phyloP scores from a whole-genome alignment of 225 moss, liverwort and hornwort genomes.

The Bryum argenteum region DNA sequence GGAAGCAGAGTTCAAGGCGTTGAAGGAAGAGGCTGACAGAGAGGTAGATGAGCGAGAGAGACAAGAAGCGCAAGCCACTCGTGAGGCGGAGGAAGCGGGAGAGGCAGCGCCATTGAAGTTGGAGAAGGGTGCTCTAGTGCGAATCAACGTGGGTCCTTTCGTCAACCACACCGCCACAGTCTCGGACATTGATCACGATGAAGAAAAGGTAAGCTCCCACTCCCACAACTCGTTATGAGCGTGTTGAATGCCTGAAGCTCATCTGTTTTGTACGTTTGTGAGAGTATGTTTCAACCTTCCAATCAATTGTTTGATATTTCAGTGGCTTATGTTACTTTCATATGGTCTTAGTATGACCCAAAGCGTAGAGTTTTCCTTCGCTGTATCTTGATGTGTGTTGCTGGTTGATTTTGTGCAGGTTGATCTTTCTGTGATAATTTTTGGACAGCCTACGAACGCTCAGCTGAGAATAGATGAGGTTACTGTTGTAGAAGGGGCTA shows the following conservation, averaged over 20 bases:
- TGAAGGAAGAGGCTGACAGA: conserved; percentile 61
- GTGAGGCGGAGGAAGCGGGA: conserved; percentile 28
- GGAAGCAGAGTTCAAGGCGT: conserved; percentile 65
- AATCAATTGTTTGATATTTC: too few relatives aligned
- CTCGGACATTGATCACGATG: conserved; percentile 55
- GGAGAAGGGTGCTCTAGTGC: conserved; percentile 68
- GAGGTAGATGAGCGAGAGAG: conserved; percentile 60
- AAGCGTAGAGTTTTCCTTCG: too few relatives aligned
- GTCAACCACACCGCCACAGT: conserved; percentile 80
- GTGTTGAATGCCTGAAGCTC: too few relatives aligned
- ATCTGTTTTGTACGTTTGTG: background rate
- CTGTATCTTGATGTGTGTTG: too few relatives aligned
- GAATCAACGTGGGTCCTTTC: conserved; percentile 78
- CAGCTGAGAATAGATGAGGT: conserved; percentile 53
- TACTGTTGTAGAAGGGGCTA: conserved; percentile 44
- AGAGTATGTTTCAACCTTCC: background rate
- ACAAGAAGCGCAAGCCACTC: conserved; percentile 46
- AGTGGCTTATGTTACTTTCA: too few relatives aligned
- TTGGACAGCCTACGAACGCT: conserved; percentile 65
- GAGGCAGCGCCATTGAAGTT: conserved; percentile 44
- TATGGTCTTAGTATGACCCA: too few relatives aligned
- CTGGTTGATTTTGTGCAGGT: conserved; percentile 54
- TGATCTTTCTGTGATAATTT: conserved; percentile 68
- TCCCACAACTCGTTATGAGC: background rate
- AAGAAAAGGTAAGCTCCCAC: conserved; percentile 48